A percentile compares a stretch with the other conserved stretches of the same genome.
Conservation (phyloP, 768 basidiomycete genomes). For the Suillus occidentalis region DNA sequence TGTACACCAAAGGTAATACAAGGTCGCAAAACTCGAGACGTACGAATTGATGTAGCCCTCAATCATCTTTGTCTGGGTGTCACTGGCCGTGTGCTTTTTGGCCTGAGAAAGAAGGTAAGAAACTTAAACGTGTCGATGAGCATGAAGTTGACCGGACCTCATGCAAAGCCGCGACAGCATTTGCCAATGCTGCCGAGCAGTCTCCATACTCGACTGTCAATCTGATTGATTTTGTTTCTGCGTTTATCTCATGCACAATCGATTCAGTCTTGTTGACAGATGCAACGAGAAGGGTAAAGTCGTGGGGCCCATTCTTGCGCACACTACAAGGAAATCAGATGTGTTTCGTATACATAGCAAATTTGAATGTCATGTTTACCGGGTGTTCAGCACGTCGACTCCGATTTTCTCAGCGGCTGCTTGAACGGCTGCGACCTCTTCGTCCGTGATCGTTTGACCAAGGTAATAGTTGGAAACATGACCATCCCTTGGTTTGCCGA, state of each 20-base stretch:
- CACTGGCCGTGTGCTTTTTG: constrained; percentile 70
- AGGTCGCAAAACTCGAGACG: constrained; percentile 15
- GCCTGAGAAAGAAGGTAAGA: constrained; percentile 44
- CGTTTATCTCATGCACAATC: constrained; percentile 46
- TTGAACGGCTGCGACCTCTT: constrained; percentile 77
- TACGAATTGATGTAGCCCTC: constrained; percentile 79
- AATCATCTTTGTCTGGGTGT: constrained; percentile 72
- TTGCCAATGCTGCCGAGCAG: constrained; percentile 55
- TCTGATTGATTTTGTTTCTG: constrained; percentile 43
- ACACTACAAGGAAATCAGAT: constrained; percentile 46
- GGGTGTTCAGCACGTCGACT: constrained; percentile 80
- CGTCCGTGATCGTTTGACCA: constrained; percentile 68
- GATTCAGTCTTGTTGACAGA: constrained; percentile 51
- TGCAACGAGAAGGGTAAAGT: constrained; percentile 75
- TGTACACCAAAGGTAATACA: neutral
- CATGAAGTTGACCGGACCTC: constrained; percentile 43
- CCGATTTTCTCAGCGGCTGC: constrained; percentile 70
- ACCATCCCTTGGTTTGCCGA: constrained; percentile 77
- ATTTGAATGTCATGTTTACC: constrained; percentile 40
- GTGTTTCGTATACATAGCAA: constrained; percentile 3
- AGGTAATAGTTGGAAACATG: constrained; percentile 87
- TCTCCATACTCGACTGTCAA: constrained; percentile 77
- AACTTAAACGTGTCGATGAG: neutral
- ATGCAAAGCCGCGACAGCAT: constrained; percentile 53
- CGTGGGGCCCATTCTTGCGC: constrained; percentile 58